Percentiles rank a stretch among this genome's conserved stretches.
Conservation (phyloP, 1,139 yeast genomes). For the Yamadazyma friedrichii region DNA sequence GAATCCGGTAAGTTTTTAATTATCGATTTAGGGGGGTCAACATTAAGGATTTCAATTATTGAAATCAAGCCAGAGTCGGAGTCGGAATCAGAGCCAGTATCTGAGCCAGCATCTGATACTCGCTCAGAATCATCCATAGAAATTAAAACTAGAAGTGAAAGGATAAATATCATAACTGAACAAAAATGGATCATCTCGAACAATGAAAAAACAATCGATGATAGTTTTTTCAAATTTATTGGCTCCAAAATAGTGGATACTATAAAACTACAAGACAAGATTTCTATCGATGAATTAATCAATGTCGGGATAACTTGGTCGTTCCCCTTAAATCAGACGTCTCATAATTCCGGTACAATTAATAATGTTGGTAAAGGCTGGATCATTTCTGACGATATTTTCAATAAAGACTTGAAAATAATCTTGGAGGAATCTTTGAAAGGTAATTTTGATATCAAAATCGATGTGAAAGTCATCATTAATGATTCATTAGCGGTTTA, state of each 20-base stretch:
- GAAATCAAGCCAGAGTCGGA: slow-evolving; percentile 19
- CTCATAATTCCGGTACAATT: slow-evolving; percentile 45
- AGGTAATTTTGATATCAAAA: slow-evolving; percentile 21
- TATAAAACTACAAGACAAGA: slow-evolving; percentile 25
- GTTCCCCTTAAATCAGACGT: slow-evolving; percentile 49
- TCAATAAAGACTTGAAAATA: slow-evolving; percentile 39
- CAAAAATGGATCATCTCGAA: slow-evolving; percentile 43
- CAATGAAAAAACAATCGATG: slow-evolving; percentile 35
- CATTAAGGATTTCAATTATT: slow-evolving; percentile 49
- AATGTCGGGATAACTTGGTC: slow-evolving; percentile 58
- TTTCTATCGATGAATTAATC: slow-evolving; percentile 21
- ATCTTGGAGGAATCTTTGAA: slow-evolving; percentile 34
- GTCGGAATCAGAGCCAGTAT: slow-evolving; percentile 23
- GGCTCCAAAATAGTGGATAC: slow-evolving; percentile 34
- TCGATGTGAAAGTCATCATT: slow-evolving; percentile 35
- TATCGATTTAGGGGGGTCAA: slow-evolving; percentile 57
- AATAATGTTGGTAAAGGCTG: slow-evolving; percentile 54
- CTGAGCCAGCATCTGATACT: background rate
- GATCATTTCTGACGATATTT: slow-evolving; percentile 37
- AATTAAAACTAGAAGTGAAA: slow-evolving; percentile 16
- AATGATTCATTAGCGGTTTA: slow-evolving; percentile 50
- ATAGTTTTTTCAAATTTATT: slow-evolving; percentile 40
- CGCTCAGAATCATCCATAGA: slow-evolving; percentile 13
- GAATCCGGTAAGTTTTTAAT: slow-evolving; percentile 46
- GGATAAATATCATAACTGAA: slow-evolving; percentile 32